Percentiles rank a stretch among this genome's conserved stretches.
Conservation (phyloP, 2,329 filamentous ascomycete species). For the Magnaporthiopsis incrustans region DNA sequence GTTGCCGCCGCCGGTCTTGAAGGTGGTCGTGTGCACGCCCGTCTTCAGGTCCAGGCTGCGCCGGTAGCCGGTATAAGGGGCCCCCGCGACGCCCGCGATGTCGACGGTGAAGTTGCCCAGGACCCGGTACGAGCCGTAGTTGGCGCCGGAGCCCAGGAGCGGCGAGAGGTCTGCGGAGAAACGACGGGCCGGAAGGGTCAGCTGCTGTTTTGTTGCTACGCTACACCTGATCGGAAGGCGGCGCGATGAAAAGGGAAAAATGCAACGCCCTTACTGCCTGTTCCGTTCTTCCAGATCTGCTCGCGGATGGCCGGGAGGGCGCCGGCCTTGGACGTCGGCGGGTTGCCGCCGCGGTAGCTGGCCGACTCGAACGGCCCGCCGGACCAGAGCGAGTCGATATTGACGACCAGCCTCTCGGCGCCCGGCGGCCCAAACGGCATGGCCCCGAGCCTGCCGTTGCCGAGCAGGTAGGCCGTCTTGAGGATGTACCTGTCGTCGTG, state of each 20-base stretch:
- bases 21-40: slow-evolving; percentile 29
- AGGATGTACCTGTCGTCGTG: slow-evolving; percentile 22
- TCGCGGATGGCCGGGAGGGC: slow-evolving; percentile 33
- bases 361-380: slow-evolving; percentile 38
- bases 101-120: slow-evolving; percentile 36
- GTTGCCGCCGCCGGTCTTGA: slow-evolving; percentile 20
- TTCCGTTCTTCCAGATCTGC: slow-evolving; percentile 39
- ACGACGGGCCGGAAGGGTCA: not conserved
- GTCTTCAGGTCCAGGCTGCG: slow-evolving; percentile 33
- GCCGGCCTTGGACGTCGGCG: slow-evolving; percentile 22
- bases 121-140: slow-evolving; percentile 39
- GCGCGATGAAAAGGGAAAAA: not conserved
- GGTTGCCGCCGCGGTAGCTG: slow-evolving; percentile 40
- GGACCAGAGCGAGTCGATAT: slow-evolving; percentile 41
- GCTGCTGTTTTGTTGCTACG: too few species aligned
- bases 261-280: slow-evolving; percentile 30
- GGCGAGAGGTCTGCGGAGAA: slow-evolving; percentile 22
- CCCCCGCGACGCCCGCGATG: slow-evolving; percentile 21
- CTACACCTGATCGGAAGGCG: too few species aligned
- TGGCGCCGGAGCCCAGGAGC: slow-evolving; percentile 28
- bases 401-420: slow-evolving; percentile 33
- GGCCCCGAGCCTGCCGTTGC: slow-evolving; percentile 38
- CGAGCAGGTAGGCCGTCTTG: slow-evolving; percentile 34
- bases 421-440: slow-evolving; percentile 35
- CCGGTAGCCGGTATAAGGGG: slow-evolving; percentile 25